Percentiles rank a stretch among this genome's conserved stretches.
These are phyloP conservation scores for Phytophthora kernoviae DNA, from an alignment of 352 stramenopile species.

Conservation along the genomic window DNA sequence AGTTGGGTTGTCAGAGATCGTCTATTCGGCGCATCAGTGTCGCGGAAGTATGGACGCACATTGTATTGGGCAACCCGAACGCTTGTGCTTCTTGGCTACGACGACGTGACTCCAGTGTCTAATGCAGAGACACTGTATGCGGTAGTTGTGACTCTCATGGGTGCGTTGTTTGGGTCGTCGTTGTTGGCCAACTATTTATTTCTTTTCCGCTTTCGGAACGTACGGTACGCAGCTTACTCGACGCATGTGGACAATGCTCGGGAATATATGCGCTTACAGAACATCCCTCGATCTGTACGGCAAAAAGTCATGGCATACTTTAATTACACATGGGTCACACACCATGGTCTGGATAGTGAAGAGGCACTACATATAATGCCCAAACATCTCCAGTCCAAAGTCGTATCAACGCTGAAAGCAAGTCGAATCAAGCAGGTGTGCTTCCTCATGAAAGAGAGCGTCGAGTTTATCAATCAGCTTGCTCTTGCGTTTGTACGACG, in stretches of 20 bases:
- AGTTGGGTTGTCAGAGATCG: constrained; percentile 68
- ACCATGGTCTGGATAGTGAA: constrained; percentile 65
- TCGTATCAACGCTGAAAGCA: constrained; percentile 63
- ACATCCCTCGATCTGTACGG: constrained; percentile 48
- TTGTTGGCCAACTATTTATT: constrained; percentile 72
- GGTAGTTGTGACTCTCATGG: constrained; percentile 46
- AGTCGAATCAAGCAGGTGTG: constrained; percentile 71
- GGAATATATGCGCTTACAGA: constrained; percentile 74
- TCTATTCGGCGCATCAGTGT: constrained; percentile 41
- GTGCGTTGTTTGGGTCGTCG: constrained; percentile 59
- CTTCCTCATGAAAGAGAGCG: constrained; percentile 69
- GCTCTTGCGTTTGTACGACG: constrained; percentile 53
- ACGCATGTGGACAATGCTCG: constrained; percentile 69
- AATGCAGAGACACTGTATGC: constrained; percentile 60
- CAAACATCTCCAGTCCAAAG: constrained; percentile 62
- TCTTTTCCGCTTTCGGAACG: constrained; percentile 67
- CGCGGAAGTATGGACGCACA: constrained; percentile 56
- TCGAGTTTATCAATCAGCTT: constrained; percentile 70
- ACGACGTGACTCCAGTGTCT: constrained; percentile 71
- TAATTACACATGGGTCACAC: constrained; percentile 62
- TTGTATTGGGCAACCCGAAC: constrained; percentile 66
- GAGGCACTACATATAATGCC: constrained; percentile 56
- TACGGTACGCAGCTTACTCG: constrained; percentile 48
- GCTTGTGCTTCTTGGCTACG: constrained; percentile 66
- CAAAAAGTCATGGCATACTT: constrained; percentile 68